phyloP scores from a whole-genome alignment of 1,284 basidiomycete species.

The Xerocomus nothofagi region DNA sequence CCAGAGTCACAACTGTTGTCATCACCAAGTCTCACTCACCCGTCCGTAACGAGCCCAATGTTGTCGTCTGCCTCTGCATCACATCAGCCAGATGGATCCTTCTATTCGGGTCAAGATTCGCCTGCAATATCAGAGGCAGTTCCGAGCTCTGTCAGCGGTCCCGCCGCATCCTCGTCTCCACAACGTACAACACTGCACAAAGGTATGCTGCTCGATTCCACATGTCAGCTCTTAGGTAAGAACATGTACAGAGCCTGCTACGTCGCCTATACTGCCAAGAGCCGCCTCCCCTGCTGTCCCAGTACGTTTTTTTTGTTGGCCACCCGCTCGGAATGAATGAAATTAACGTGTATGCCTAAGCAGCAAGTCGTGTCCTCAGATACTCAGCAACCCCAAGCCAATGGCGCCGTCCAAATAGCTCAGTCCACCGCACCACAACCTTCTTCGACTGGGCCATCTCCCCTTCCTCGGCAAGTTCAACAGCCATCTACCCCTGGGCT shows the following conservation, averaged over 20 bases:
- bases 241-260: conserved; percentile 37
- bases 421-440: conserved; percentile 33
- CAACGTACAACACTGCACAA: conserved; percentile 42
- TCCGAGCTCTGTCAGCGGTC: conserved; percentile 52
- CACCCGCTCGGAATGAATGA: conserved; percentile 13
- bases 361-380: conserved; percentile 36
- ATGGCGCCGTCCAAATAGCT: conserved; percentile 33
- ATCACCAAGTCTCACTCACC: conserved; percentile 78
- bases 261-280: conserved; percentile 40
- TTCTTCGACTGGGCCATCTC: conserved; percentile 45
- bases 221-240: conserved; percentile 26
- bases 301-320: conserved; percentile 32
- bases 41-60: conserved; percentile 75
- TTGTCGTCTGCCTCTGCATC: conserved; percentile 74
- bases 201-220: conserved; percentile 38
- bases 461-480: conserved; percentile 64
- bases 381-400: conserved; percentile 36
- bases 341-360: conserved; percentile 18
- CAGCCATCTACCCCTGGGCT: conserved; percentile 36
- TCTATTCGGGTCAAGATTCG: conserved; percentile 67
- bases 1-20: conserved; percentile 55
- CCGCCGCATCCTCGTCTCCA: conserved; percentile 60
- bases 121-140: conserved; percentile 71
- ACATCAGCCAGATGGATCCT: conserved; percentile 67
- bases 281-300: conserved; percentile 40